Evolutionary conservation across 2,329 filamentous ascomycete species (phyloP).

Genomic region (Xylaria sp.): DNA sequence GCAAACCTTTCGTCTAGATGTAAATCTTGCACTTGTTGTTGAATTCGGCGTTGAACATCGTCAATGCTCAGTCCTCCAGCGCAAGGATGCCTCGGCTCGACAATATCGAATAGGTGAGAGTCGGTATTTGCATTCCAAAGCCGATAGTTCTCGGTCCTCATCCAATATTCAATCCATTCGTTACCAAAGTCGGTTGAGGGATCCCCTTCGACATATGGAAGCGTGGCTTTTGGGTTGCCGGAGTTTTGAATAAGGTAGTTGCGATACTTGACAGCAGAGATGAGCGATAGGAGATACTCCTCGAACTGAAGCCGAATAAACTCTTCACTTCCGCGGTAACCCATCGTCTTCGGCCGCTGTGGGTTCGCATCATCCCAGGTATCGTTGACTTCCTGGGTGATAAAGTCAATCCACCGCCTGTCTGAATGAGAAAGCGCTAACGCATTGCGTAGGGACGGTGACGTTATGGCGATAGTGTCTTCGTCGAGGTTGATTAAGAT

Average conservation of each 20-base stretch:
- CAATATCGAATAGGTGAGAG: conserved; percentile 90
- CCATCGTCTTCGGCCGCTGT: conserved; percentile 88
- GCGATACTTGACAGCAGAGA: conserved; percentile 91
- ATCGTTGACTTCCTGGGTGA: conserved; percentile 92
- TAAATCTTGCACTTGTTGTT: conserved; percentile 91
- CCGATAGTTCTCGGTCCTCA: conserved; percentile 86
- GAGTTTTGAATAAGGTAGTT: conserved; percentile 67
- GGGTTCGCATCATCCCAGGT: conserved; percentile 97
- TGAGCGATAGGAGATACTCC: conserved; percentile 89
- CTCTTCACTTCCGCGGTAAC: conserved; percentile 94
- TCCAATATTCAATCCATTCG: conserved; percentile 91
- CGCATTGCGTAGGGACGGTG: conserved; percentile 78
- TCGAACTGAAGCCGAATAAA: conserved; percentile 98
- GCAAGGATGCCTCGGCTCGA: conserved; percentile 91
- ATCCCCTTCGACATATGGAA: conserved; percentile 80
- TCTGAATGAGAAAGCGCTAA: conserved; percentile 85
- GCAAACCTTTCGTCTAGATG: conserved; percentile 92
- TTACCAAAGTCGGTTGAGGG: conserved; percentile 83
- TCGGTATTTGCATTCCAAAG: conserved; percentile 87
- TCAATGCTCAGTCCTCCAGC: conserved; percentile 93
- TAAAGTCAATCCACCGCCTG: conserved; percentile 93
- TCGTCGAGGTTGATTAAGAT: conserved; percentile 97
- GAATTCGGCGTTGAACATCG: conserved; percentile 88
- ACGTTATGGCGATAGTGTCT: conserved; percentile 83
- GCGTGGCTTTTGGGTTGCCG: conserved; percentile 68